Evolutionary conservation across 2,329 filamentous ascomycete species (phyloP), one percentile per base, ranked within the genome.

Genomic region (Aspergillus fructus): DNA sequence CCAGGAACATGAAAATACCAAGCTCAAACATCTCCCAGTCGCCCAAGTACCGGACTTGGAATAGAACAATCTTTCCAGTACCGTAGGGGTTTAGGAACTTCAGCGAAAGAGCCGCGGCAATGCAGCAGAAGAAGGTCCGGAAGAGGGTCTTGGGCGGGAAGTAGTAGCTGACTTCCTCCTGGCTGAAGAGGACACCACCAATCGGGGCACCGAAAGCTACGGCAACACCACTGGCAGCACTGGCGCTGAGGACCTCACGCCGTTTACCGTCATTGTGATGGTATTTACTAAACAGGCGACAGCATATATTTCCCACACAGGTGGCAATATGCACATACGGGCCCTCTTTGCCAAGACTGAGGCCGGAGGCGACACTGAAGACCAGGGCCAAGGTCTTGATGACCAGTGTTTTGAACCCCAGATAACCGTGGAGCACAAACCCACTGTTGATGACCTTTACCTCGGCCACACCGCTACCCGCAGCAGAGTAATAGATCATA

Each of bases 291-390:
- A 97, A 97, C n/a, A 97, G 74, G 69, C 94, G 90, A 68, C 93
- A 97, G 33, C 89, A 87, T 70, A 99, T 96, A 67, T 99, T 99
- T 58, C 94, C 94, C 21, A 97, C 88, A 65, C 93, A 96, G 1
- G 93, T 90, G 0, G 93, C 92, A 68, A 97, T 96, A 73, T 99
- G 94, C n/a, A 99, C 94, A 68, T 93, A 97, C 0, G 94, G 94
- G 0, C 93, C 87, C 74, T 97, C 94, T 72, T 99, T 99, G 27
- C 94, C 94, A 42, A 99, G 80, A 70, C 92, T 96, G 59, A 99
- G 81, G 4, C 94, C 94, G 3, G 94, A 97, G 1, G 92, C 89
- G 40, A 97, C 92, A 71, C 91, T 96, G 56, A 97, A 81, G 58
- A 97, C 85, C 47, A 99, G 79, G 13, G 89, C 92, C 15, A 89